Evolutionary conservation across 495 filamentous ascomycete species (phyloP).

Genomic region (Saxispiralis lemnorum): DNA sequence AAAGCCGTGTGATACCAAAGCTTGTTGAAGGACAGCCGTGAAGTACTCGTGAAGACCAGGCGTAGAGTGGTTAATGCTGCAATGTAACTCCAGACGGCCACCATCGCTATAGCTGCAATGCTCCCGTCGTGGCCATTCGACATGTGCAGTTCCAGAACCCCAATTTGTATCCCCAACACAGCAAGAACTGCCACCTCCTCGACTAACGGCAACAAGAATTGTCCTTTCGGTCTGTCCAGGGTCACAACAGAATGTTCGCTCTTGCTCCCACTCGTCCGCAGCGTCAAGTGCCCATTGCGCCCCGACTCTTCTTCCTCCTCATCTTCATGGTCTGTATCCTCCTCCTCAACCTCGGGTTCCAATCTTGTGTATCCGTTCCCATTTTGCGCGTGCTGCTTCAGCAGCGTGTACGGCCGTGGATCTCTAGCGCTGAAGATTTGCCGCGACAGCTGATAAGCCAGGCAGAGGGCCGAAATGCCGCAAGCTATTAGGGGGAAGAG

Average conservation of each 20-base stretch:
- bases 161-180: conserved; percentile 47
- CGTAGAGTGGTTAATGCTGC: conserved; percentile 56
- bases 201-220: conserved; percentile 46
- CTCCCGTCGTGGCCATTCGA: conserved; percentile 36
- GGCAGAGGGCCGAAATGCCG: conserved; percentile 48
- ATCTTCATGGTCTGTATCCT: conserved; percentile 41
- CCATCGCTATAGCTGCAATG: conserved; percentile 43
- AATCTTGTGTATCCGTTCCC: not conserved
- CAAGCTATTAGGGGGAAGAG: conserved; percentile 60
- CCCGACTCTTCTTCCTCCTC: conserved; percentile 30
- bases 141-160: conserved; percentile 36
- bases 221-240: conserved; percentile 57
- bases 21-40: conserved; percentile 43
- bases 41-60: conserved; percentile 50
- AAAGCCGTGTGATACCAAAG: conserved; percentile 86
- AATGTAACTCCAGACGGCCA: conserved; percentile 67
- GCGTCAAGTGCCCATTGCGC: conserved; percentile 30
- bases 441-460: conserved; percentile 37
- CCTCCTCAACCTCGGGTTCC: conserved; percentile 5
- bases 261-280: conserved; percentile 43
- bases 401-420: conserved; percentile 32
- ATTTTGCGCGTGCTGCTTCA: conserved; percentile 18
- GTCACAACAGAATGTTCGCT: conserved; percentile 50
- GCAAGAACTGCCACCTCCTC: conserved; percentile 61
- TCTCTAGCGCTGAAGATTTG: conserved; percentile 31